Evolutionary conservation across 805 yeast genomes (phyloP), one percentile per base, ranked within the genome.

Genomic region (Dipodascus albidus): DNA sequence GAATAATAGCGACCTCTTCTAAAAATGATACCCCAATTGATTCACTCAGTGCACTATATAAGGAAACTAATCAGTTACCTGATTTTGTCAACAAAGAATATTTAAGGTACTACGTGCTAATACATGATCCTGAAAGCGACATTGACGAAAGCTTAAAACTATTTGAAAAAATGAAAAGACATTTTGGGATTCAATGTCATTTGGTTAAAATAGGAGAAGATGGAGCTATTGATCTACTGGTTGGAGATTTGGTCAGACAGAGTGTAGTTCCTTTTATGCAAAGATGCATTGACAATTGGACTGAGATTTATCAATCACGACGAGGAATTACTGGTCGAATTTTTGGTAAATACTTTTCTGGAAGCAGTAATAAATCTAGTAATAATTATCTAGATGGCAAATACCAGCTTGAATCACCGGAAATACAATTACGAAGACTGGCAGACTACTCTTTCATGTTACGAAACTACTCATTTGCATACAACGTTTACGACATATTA

Each of bases 401-500:
- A 59, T 89, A 88, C 63, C 68, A 77, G 47, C 78, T 80, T 9
- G 72, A 77, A 1, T 73, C 88, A 0, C 76, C 82, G 0, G 96
- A 88, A 60, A 85, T 87, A 63, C 74, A 79, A 47, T 74, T 89
- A 23, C 73, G 98, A 51, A 84, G 85, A 63, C 71, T 91, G 23
- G 98, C 95, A 0, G 99, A 93, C 66, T 87, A 95, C 87, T 81
- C 89, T 3, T 81, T 91, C 62, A 87, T 93, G 81, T 69, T 90
- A n/a, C 78, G 89, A 38, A 96, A 93, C 70, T 91, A 85, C 73
- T 82, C 83, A 64, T 81, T 80, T 54, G 93, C 97, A 2, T 83
- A 85, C 62, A 73, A 85, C 1, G 85, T 88, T 1, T 91, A 91
- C 65, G 98, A 91, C 55, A 65, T 87, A 51, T 74, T 88, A 41